phyloP scores from a whole-genome alignment of 2,329 filamentous ascomycete species.

The Zymoseptoria pseudotritici region DNA sequence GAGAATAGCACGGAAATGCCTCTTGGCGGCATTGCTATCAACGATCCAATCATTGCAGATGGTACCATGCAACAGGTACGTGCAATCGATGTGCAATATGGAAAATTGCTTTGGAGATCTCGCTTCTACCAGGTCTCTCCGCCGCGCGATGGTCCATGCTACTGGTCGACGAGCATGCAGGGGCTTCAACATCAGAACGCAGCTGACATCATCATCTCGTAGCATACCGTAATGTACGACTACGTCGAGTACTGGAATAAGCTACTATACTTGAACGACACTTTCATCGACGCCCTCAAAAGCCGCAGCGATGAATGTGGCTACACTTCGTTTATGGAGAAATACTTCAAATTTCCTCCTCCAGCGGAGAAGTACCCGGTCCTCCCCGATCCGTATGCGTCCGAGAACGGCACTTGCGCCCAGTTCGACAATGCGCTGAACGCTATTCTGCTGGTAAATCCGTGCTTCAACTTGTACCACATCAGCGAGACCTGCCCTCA shows the following conservation, averaged over 20 bases:
- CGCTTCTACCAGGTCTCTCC: not conserved
- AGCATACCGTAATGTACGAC: not conserved
- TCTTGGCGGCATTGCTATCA: constrained; percentile 1
- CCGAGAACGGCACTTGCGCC: constrained; percentile 21
- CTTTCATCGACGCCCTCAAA: constrained; percentile 32
- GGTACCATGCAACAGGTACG: not conserved
- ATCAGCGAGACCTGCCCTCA: constrained; percentile 25
- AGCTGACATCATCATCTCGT: not conserved
- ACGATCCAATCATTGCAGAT: constrained; percentile 2
- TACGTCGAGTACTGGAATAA: constrained; percentile 24
- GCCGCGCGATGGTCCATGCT: not conserved
- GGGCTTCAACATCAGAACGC: not conserved
- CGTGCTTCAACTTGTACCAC: constrained; percentile 30
- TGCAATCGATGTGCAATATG: not conserved
- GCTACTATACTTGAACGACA: constrained; percentile 38
- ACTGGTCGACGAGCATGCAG: not conserved
- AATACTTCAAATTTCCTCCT: constrained; percentile 36
- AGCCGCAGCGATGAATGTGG: constrained; percentile 30
- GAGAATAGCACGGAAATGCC: constrained; percentile 1
- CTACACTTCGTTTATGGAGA: constrained; percentile 42
- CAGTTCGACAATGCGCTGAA: constrained; percentile 26
- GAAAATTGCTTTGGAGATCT: not conserved
- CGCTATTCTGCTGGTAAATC: constrained; percentile 25
- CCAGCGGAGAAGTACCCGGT: constrained; percentile 17
- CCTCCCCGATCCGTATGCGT: not conserved